Evolutionary conservation across 2,329 filamentous ascomycete species (phyloP).

Genomic region (Talaromyces sp.): DNA sequence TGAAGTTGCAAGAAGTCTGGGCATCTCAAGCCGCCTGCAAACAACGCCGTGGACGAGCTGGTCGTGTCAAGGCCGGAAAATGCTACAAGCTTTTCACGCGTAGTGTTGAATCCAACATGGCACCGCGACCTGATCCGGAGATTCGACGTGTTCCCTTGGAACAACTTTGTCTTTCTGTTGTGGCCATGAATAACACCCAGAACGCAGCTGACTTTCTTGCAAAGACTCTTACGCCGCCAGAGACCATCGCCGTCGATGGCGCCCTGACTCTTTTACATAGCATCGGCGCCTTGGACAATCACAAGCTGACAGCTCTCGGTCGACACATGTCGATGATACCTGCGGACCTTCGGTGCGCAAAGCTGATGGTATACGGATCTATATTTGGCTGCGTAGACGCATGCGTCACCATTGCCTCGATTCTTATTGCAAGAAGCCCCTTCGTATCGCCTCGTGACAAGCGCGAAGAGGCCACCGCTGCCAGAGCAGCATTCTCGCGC

Average conservation of each 20-base stretch:
- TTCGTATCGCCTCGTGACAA: slow-evolving; percentile 82
- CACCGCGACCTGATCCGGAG: slow-evolving; percentile 84
- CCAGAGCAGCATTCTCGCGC: slow-evolving; percentile 66
- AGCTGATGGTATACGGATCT: slow-evolving; percentile 91
- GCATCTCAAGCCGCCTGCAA: slow-evolving; percentile 91
- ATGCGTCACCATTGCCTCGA: slow-evolving; percentile 82
- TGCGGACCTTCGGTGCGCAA: slow-evolving; percentile 85
- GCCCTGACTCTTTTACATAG: slow-evolving; percentile 74
- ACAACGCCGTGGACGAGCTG: slow-evolving; percentile 87
- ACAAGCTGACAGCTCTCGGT: slow-evolving; percentile 84
- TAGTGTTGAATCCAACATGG: slow-evolving; percentile 79
- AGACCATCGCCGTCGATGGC: slow-evolving; percentile 77
- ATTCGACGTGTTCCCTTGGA: slow-evolving; percentile 90
- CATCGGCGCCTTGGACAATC: slow-evolving; percentile 84
- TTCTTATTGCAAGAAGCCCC: slow-evolving; percentile 83
- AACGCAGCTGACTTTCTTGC: slow-evolving; percentile 79
- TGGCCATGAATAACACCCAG: slow-evolving; percentile 79
- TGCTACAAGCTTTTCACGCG: slow-evolving; percentile 96
- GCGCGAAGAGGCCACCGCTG: slow-evolving; percentile 75
- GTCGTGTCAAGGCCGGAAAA: slow-evolving; percentile 82
- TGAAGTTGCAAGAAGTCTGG: slow-evolving; percentile 91
- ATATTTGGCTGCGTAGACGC: slow-evolving; percentile 91
- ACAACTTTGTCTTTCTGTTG: slow-evolving; percentile 89
- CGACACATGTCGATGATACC: slow-evolving; percentile 93
- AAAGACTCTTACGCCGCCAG: slow-evolving; percentile 84